Conservation (phyloP, 1,139 yeast genomes). For the Diutina mesorugosa region DNA sequence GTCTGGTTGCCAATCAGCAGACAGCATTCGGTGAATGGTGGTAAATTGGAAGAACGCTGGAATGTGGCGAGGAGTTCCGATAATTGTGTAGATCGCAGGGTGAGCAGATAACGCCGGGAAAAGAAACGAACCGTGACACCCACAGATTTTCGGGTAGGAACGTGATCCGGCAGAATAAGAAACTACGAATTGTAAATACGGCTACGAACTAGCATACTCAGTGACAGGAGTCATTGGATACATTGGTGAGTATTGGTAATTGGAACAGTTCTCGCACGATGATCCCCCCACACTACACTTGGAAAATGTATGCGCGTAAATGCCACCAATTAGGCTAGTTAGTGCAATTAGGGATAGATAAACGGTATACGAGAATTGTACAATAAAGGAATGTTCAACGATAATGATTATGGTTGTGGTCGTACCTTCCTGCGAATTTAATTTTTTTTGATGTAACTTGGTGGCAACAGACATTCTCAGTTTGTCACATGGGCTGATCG, state of each 20-base stretch:
- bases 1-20: conserved; percentile 74
- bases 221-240: not conserved
- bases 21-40: not conserved
- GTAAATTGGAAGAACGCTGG: not conserved
- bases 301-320: not conserved
- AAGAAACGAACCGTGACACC: not conserved
- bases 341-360: not conserved
- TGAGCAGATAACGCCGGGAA: not conserved
- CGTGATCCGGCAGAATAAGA: not conserved
- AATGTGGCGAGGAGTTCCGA: not conserved
- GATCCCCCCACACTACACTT: not conserved
- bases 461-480: too few relatives aligned
- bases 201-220: not conserved
- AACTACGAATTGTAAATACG: not conserved
- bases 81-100: not conserved
- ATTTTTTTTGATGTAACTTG: too few relatives aligned
- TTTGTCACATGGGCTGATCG: not conserved
- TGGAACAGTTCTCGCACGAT: not conserved
- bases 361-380: not conserved
- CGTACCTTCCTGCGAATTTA: too few relatives aligned
- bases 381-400: not conserved
- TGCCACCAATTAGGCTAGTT: not conserved
- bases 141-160: not conserved
- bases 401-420: too few relatives aligned
- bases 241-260: not conserved